A percentile compares a stretch with the other conserved stretches of the same genome.
phyloP scores from a whole-genome alignment of 106 monocot genomes.

The Dendrobium huoshanense region DNA sequence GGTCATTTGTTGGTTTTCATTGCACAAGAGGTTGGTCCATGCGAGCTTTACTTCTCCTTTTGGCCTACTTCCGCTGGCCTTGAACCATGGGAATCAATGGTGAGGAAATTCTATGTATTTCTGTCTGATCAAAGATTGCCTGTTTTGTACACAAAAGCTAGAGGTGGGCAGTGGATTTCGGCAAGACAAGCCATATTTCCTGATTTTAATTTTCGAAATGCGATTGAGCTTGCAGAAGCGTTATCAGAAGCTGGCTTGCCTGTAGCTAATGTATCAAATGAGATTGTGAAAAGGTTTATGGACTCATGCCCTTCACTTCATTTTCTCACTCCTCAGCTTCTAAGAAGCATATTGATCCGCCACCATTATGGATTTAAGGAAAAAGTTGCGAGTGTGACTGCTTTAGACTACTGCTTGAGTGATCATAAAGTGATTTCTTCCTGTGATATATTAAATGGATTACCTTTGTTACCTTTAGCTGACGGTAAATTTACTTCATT shows the following conservation, averaged over 20 bases:
- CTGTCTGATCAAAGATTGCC: constrained; percentile 59
- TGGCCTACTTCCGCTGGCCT: constrained; percentile 71
- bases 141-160: constrained; percentile 85
- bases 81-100: constrained; percentile 84
- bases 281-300: constrained; percentile 60
- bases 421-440: constrained; percentile 44
- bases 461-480: constrained; percentile 82
- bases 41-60: constrained; percentile 68
- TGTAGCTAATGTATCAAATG: constrained; percentile 49
- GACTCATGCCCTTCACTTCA: constrained; percentile 70
- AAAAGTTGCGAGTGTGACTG: constrained; percentile 44
- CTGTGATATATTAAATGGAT: constrained; percentile 49
- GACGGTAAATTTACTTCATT: constrained; percentile 70
- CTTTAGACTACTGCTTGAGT: constrained; percentile 80
- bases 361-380: constrained; percentile 65
- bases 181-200: constrained; percentile 92
- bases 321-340: constrained; percentile 67
- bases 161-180: constrained; percentile 94
- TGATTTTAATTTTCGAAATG: constrained; percentile 66
- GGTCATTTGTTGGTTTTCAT: constrained; percentile 61
- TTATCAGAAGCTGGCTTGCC: constrained; percentile 84
- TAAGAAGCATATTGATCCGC: constrained; percentile 71
- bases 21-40: constrained; percentile 64
- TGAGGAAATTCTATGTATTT: constrained; percentile 56
- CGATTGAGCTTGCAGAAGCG: constrained; percentile 51